Evolutionary conservation across 768 basidiomycete genomes (phyloP).

Genomic region (Dacryopinax primogenitus): DNA sequence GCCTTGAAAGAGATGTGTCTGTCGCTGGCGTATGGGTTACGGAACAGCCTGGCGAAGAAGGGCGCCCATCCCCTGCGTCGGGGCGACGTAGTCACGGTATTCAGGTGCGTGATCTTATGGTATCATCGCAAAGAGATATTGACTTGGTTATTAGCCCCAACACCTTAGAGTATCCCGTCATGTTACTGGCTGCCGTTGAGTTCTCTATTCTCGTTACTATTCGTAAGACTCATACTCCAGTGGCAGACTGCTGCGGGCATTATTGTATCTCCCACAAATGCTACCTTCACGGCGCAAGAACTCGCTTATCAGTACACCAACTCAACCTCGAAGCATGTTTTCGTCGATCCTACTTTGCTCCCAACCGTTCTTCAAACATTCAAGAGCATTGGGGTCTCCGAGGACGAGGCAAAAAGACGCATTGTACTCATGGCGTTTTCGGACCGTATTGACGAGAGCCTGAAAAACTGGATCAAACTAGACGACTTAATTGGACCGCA

Average conservation of each 20-base stretch:
- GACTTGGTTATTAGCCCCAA: conserved; percentile 40
- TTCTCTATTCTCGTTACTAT: background rate
- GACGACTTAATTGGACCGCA: conserved; percentile 43
- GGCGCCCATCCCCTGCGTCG: conserved; percentile 27
- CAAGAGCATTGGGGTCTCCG: conserved; percentile 35
- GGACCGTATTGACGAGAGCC: conserved; percentile 20
- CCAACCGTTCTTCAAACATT: conserved; percentile 47
- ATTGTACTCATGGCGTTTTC: conserved; percentile 42
- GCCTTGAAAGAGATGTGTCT: conserved; percentile 43
- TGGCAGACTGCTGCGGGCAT: conserved; percentile 44
- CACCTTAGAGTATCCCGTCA: conserved; percentile 42
- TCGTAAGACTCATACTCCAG: background rate
- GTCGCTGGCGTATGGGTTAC: conserved; percentile 46
- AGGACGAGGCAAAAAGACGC: conserved; percentile 38
- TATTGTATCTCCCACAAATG: conserved; percentile 59
- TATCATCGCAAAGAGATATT: background rate
- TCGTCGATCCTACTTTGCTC: conserved; percentile 52
- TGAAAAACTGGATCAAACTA: conserved; percentile 30
- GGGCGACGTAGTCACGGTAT: conserved; percentile 53
- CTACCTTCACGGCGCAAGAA: conserved; percentile 52
- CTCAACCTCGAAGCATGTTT: conserved; percentile 48
- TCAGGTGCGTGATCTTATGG: conserved; percentile 17
- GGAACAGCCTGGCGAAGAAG: conserved; percentile 21
- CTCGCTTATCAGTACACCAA: conserved; percentile 60
- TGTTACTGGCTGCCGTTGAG: conserved; percentile 33